Percentiles rank a stretch among this genome's conserved stretches.
These are phyloP conservation scores for Xylariomycetidae sp. DNA, from an alignment of 2,329 filamentous ascomycete genomes.

Conservation along the genomic window DNA sequence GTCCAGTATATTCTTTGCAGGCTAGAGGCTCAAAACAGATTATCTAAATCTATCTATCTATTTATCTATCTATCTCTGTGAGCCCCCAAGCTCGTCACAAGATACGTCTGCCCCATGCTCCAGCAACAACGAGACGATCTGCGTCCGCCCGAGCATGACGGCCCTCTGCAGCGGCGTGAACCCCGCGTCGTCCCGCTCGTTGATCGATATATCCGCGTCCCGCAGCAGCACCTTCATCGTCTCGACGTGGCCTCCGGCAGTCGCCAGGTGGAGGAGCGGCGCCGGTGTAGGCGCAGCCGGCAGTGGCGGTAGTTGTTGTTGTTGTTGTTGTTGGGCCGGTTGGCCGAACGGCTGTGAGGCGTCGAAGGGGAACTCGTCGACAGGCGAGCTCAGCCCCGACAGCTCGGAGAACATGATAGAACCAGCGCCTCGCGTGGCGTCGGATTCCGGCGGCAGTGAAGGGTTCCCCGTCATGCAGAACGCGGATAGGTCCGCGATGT, in stretches of 20 bases:
- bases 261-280: conserved; percentile 18
- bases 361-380: too few relatives aligned
- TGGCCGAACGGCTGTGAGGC: conserved; percentile 2
- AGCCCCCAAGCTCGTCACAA: too few relatives aligned
- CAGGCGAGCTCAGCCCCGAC: too few relatives aligned
- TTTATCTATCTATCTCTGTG: too few relatives aligned
- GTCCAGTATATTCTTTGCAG: too few relatives aligned
- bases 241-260: conserved; percentile 19
- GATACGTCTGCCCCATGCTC: conserved; percentile 17
- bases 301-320: conserved; percentile 9
- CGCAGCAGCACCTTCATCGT: conserved; percentile 19
- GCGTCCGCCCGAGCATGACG: conserved; percentile 19
- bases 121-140: conserved; percentile 19
- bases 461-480: too few relatives aligned
- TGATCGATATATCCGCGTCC: conserved; percentile 17
- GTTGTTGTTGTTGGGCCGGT: neutral
- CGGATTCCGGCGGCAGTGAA: too few relatives aligned
- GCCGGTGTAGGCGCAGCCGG: conserved; percentile 17
- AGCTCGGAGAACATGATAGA: too few relatives aligned
- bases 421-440: too few relatives aligned
- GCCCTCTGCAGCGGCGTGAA: conserved; percentile 20
- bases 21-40: too few relatives aligned
- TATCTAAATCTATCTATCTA: too few relatives aligned
- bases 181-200: conserved; percentile 16
- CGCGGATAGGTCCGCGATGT: too few relatives aligned